phyloP scores from a whole-genome alignment of 352 stramenopile species.

The Phytophthora pluvialis region DNA sequence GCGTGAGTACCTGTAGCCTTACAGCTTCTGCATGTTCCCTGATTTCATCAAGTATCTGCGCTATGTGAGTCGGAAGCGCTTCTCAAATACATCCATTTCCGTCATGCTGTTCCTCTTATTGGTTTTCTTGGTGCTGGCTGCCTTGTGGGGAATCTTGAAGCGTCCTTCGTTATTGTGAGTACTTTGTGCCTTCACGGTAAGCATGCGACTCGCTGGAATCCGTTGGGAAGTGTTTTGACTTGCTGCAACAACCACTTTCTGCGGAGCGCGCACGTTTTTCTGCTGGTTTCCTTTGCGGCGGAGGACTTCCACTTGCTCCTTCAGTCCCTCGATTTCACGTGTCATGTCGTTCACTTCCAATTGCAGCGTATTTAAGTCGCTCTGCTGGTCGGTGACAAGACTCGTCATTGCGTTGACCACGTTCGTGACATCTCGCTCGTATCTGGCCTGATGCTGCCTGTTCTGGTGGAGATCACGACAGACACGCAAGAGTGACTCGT shows the following conservation, averaged over 20 bases:
- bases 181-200: slow-evolving; percentile 6
- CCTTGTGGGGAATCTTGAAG: slow-evolving; percentile 11
- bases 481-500: slow-evolving; percentile 33
- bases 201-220: not conserved
- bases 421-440: slow-evolving; percentile 41
- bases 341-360: slow-evolving; percentile 24
- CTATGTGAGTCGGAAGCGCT: slow-evolving; percentile 35
- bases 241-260: slow-evolving; percentile 7
- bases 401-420: slow-evolving; percentile 55
- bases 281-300: slow-evolving; percentile 17
- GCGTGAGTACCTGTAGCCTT: slow-evolving; percentile 28
- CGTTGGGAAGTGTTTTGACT: not conserved
- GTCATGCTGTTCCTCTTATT: slow-evolving; percentile 29
- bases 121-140: slow-evolving; percentile 9
- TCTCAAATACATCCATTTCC: slow-evolving; percentile 53
- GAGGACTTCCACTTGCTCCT: slow-evolving; percentile 27
- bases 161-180: not conserved
- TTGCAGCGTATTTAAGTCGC: slow-evolving; percentile 32
- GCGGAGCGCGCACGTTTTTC: slow-evolving; percentile 5
- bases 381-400: slow-evolving; percentile 56
- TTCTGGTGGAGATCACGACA: slow-evolving; percentile 31
- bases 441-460: slow-evolving; percentile 28
- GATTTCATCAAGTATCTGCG: slow-evolving; percentile 22
- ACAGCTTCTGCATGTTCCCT: slow-evolving; percentile 14
- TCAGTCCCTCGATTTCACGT: slow-evolving; percentile 27